Base-by-base conservation (phyloP, 331 rosid species). In the Spiraea crenata region DNA sequence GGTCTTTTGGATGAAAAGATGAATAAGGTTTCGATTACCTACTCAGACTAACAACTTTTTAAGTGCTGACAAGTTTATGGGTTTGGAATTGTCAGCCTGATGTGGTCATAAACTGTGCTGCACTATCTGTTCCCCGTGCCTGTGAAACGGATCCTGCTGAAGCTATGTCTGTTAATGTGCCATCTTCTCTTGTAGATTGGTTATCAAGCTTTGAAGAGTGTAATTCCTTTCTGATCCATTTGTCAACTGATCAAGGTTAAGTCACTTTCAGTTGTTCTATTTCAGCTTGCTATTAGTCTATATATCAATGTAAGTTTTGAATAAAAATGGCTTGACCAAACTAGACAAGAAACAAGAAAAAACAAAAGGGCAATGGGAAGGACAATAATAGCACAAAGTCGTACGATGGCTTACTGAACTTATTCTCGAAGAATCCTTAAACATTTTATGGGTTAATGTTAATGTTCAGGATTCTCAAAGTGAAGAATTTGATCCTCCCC, bases 211-310 rank as follows among this genome's bases (percentile, higher is more conserved):
- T 89, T 67, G 67, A 79, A 73, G 81, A 76, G 54, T 74, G 58
- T 15, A 82, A 20, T 41, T 80, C 81, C 6, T 85, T 91, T 76
- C 82, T 93, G 73, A 76, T 91, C 70, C 96, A 93, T 78, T 81
- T 91, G 77, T 93, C 97, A 69, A 89, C 97, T 2, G 99, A 93
- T 86, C 97, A 93, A 84, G 99, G 97, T 87, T 37, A 78, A 68
- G 79, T 72, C 69, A 6, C 47, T 2, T 56, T 45, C 61, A 58
- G 41, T 20, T 5, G 3, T 37, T 25, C 9, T 4, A 7, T 57
- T 48, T 11, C 69, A 7, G 37, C 41, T 25, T 8, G 20, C 42
- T 31, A 39, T 69, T 6, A 7, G 14, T 59, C 4, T 7, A 7
- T 14, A 64, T 51, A 4, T 6, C 37, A 15, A 67, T 12, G 45